phyloP scores from a whole-genome alignment of 768 basidiomycete species.

The Tulasnella sp. region DNA sequence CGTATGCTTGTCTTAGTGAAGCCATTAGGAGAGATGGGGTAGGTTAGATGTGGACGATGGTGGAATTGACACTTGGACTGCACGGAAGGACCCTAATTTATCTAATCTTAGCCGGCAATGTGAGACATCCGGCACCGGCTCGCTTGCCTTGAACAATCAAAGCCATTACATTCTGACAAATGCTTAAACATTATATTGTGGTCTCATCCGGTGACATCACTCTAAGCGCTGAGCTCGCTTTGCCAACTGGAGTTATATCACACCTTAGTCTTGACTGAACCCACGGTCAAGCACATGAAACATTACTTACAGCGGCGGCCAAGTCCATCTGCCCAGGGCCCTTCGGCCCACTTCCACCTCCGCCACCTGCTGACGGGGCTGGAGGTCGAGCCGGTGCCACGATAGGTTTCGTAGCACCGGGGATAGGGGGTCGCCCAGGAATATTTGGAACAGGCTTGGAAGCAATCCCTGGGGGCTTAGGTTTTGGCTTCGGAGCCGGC shows the following conservation, averaged over 20 bases:
- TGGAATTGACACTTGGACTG: background rate
- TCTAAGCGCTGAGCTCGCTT: conserved; percentile 49
- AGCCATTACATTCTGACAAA: too few species aligned
- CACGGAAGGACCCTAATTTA: background rate
- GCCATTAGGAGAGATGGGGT: background rate
- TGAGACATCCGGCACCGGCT: too few species aligned
- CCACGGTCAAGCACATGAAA: background rate
- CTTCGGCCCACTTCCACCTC: conserved; percentile 31
- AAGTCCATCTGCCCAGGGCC: conserved; percentile 58
- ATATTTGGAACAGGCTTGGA: conserved; percentile 40
- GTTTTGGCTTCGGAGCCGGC: conserved; percentile 37
- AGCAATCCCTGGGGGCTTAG: conserved; percentile 40
- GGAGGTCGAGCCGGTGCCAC: conserved; percentile 39
- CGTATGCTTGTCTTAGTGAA: conserved; percentile 17
- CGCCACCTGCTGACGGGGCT: conserved; percentile 29
- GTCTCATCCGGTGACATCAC: background rate
- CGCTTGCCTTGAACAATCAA: too few species aligned
- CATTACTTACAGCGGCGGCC: conserved; percentile 66
- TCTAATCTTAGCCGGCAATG: too few species aligned
- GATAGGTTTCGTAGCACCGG: background rate
- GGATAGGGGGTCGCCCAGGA: conserved; percentile 27
- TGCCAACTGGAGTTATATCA: conserved; percentile 42
- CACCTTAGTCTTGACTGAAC: conserved; percentile 7
- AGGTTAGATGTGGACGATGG: background rate
- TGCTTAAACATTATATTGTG: too few species aligned